phyloP scores from a whole-genome alignment of 2,329 filamentous ascomycete species.

The Scedosporium minutisporum region DNA sequence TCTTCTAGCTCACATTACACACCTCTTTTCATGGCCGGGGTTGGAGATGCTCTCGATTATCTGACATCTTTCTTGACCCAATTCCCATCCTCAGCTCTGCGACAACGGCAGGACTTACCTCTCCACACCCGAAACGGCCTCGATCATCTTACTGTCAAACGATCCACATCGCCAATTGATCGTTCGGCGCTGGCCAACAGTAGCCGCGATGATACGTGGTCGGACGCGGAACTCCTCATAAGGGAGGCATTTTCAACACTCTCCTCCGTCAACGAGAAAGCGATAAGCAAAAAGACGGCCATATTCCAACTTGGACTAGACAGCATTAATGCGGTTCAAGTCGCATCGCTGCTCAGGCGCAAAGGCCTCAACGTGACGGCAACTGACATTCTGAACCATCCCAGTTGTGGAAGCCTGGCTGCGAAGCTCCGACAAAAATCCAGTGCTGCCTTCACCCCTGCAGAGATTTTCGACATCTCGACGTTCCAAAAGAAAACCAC shows the following conservation, averaged over 20 bases:
- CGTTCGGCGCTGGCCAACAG: not conserved
- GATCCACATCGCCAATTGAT: conserved; percentile 3
- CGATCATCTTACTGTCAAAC: conserved; percentile 10
- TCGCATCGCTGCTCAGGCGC: conserved; percentile 58
- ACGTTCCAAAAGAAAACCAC: not conserved
- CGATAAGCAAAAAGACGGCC: conserved; percentile 53
- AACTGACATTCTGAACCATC: conserved; percentile 62
- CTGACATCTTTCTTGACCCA: conserved; percentile 7
- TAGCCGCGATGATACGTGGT: conserved; percentile 29
- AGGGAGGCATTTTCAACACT: conserved; percentile 49
- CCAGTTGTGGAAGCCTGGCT: conserved; percentile 27
- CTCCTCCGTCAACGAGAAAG: conserved; percentile 36
- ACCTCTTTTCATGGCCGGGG: not conserved
- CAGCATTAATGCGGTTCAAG: conserved; percentile 77
- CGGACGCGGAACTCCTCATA: conserved; percentile 38
- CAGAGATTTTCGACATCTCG: not conserved
- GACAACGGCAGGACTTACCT: not conserved
- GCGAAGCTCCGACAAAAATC: not conserved
- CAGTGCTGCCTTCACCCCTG: not conserved
- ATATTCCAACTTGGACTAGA: conserved; percentile 86
- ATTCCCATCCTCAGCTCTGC: conserved; percentile 4
- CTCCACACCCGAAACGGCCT: not conserved
- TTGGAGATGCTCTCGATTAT: conserved; percentile 22
- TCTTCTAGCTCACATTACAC: not conserved
- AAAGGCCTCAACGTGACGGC: conserved; percentile 50